Base-by-base conservation (phyloP, 768 basidiomycete genomes). In the Leucogyrophana mollusca region DNA sequence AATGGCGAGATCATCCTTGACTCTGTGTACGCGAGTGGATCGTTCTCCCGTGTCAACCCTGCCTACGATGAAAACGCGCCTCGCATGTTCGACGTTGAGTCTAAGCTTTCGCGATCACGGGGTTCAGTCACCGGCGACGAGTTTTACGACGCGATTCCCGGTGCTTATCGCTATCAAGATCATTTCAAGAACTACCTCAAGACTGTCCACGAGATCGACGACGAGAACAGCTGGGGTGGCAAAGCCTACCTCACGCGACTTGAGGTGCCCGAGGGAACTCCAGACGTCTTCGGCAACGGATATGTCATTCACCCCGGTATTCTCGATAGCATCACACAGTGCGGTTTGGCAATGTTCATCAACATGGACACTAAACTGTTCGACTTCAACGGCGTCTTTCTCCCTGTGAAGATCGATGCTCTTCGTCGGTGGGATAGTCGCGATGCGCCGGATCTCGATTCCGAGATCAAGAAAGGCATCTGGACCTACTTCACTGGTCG, bases 301-400 rank as follows among this genome's bases (percentile, higher is more conserved):
- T 67, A 67, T 16, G 49, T 39, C 34, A 60, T 67, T 40, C 66
- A 67, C 46, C 65, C 65, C 3, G 65, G 66, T 44, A 53, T 67
- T 25, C 48, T 67, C 6, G 65, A 67, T 47, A 64, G 62, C 9
- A 61, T 63, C 39, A 63, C 62, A 14, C 62, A 63, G 40, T 61
- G 59, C 22, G 62, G 62, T 45, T 60, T 64, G 13, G 57, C 59
- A 2, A 59, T 64, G 62, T 50, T 51, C 49, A 54, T 54, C 44
- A 54, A 50, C 49, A 51, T 54, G 42, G 45, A 44, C 9, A 54
- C 57, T 22, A 64, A 64, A 34, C 61, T 49, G 5, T 64, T 64
- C 34, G 62, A 64, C 38, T 64, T 64, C 42, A 62, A 58, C 3
- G 62, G 62, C 16, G 58, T 64, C 10, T 62, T 64, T 32, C 60